Conservation (phyloP, 2,329 filamentous ascomycete genomes). For the Blastomyces parvus region DNA sequence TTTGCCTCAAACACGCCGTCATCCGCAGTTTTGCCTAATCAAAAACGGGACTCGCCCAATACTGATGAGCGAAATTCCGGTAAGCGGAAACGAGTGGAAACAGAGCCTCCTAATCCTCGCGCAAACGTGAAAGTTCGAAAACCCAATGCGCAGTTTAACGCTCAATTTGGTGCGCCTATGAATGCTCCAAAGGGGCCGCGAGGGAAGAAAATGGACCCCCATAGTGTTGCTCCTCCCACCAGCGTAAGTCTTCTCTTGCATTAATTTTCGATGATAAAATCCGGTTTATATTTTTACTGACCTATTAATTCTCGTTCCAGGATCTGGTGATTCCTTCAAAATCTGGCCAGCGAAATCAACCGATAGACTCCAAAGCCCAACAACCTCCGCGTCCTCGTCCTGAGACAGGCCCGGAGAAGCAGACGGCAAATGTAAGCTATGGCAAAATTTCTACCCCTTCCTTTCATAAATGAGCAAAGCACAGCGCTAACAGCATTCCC, state of each 20-base stretch:
- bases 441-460: background rate
- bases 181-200: conserved; percentile 18
- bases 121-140: conserved; percentile 24
- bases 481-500: background rate
- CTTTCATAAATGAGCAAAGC: background rate
- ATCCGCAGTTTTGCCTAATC: background rate
- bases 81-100: conserved; percentile 30
- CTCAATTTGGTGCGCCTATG: conserved; percentile 14
- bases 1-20: conserved; percentile 10
- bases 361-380: conserved; percentile 15
- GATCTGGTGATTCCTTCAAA: conserved; percentile 34
- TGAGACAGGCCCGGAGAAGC: background rate
- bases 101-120: conserved; percentile 18
- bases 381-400: background rate
- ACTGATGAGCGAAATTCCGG: conserved; percentile 3
- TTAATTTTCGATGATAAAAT: background rate
- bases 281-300: conserved; percentile 1
- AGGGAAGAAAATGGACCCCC: conserved; percentile 17
- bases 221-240: conserved; percentile 17
- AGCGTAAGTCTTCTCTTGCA: conserved; percentile 15
- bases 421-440: background rate
- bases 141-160: conserved; percentile 15
- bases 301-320: conserved; percentile 13
- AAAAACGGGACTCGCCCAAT: background rate
- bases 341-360: conserved; percentile 25